Evolutionary conservation across 257 asterid genomes (phyloP), one percentile per base, ranked within the genome.

Genomic region (Ocimum tenuiflorum): DNA sequence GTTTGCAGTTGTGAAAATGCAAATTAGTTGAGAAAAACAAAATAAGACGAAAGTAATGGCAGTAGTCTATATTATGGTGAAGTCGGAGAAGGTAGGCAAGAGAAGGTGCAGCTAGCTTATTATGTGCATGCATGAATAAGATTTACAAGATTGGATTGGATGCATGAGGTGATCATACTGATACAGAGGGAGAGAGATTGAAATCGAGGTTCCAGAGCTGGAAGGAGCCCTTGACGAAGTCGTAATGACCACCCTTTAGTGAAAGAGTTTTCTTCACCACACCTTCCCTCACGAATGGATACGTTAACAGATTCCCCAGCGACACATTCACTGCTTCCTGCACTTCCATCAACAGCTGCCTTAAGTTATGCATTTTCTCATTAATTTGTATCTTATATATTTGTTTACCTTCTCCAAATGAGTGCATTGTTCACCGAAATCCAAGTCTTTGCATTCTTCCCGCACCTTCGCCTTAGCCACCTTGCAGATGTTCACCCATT

Each of bases 311-410:
- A 50, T 91, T 91, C 0, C 86, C 88, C 8, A 91, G 24, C 1
- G 96, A 91, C 14, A 85, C 77, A 48, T 91, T 91, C 75, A 91
- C 98, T 0, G 95, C 95, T 72, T 91, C 98, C 97, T 90, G 82
- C 74, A 72, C 59, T 39, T 1, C 43, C n/a, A 19, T 15, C 6
- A 35, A 48, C 8, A 39, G 31, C 4, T 27, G 31, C 31, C 2
- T 27, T 4, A n/a, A n/a, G 2, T 27, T 4, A 27, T 27, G 31
- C 31, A 27, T 27, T 27, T 5, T 31, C 36, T 31, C 5, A 31
- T 6, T 3, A 31, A 31, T 31, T 6, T 2, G 6, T 31, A 31
- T 36, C 42, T 33, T 3, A 0, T 4, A 36, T 7, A 7, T 36
- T 0, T 36, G 9, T 13, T 67, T 57, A 89, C 96, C 92, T 91